Evolutionary conservation across 805 yeast species (phyloP).

Genomic region (Dipodascus geniculatus): DNA sequence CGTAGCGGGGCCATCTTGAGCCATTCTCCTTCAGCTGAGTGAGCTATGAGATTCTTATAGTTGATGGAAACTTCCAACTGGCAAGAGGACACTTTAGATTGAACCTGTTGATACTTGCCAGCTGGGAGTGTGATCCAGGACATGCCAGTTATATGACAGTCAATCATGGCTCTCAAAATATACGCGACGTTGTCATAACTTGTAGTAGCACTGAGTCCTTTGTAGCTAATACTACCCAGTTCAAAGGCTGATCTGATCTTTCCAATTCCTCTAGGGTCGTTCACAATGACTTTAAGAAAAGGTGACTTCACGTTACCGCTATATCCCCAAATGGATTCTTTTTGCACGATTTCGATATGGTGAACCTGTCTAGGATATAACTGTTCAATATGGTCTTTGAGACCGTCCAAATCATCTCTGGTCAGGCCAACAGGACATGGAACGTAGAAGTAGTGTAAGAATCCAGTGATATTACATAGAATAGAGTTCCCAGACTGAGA

Average conservation of each 20-base stretch:
- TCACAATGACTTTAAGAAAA: conserved; percentile 62
- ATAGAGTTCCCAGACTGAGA: conserved; percentile 66
- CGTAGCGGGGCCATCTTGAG: conserved; percentile 87
- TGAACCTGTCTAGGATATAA: conserved; percentile 42
- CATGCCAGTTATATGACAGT: conserved; percentile 86
- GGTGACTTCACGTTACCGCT: conserved; percentile 68
- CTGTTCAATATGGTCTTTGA: conserved; percentile 31
- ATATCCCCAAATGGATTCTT: conserved; percentile 91
- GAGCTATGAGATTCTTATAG: conserved; percentile 60
- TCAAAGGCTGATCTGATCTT: conserved; percentile 74
- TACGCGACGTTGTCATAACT: conserved; percentile 89
- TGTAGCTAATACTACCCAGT: conserved; percentile 59
- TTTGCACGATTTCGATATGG: conserved; percentile 50
- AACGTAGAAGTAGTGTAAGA: conserved; percentile 79
- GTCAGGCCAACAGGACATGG: conserved; percentile 79
- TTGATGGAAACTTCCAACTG: conserved; percentile 73
- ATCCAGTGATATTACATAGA: conserved; percentile 80
- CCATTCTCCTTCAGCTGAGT: conserved; percentile 89
- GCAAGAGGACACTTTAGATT: conserved; percentile 50
- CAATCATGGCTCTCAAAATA: conserved; percentile 79
- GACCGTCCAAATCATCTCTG: conserved; percentile 41
- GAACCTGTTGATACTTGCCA: conserved; percentile 44
- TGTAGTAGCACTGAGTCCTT: conserved; percentile 50
- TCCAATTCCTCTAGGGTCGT: conserved; percentile 54
- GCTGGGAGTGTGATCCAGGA: conserved; percentile 89